phyloP scores from a whole-genome alignment of 2,329 filamentous ascomycete genomes.

The Orbilia javanica region DNA sequence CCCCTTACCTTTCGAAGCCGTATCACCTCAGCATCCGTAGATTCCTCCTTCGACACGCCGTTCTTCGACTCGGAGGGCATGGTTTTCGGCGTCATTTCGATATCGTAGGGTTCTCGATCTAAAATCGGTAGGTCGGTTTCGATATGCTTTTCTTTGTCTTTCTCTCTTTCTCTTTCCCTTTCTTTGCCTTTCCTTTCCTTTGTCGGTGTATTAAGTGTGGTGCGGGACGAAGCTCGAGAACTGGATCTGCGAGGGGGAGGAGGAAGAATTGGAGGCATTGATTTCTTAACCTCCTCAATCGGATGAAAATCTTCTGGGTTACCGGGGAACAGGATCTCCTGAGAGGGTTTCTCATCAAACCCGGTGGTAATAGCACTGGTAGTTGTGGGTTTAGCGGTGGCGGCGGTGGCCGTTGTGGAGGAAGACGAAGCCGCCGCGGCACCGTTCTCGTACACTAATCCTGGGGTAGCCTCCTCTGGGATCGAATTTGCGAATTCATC shows the following conservation, averaged over 20 bases:
- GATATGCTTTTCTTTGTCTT: constrained; percentile 22
- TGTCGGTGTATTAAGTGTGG: constrained; percentile 6
- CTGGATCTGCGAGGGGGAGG: constrained; percentile 56
- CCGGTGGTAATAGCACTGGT: constrained; percentile 10
- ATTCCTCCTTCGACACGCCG: constrained; percentile 21
- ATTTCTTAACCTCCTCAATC: constrained; percentile 41
- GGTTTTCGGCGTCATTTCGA: constrained; percentile 28
- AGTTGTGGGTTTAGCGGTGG: neutral
- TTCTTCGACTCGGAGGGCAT: constrained; percentile 48
- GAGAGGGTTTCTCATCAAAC: constrained; percentile 55
- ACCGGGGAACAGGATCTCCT: constrained; percentile 53
- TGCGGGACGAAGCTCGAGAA: constrained; percentile 42
- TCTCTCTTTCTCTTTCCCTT: constrained; percentile 24
- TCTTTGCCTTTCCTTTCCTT: constrained; percentile 46
- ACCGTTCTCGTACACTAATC: constrained; percentile 39
- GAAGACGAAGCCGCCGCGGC: constrained; percentile 24
- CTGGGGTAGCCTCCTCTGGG: constrained; percentile 54
- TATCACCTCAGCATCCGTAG: constrained; percentile 45
- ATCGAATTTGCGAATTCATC: constrained; percentile 57
- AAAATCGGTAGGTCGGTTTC: constrained; percentile 47
- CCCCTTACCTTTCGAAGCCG: constrained; percentile 47
- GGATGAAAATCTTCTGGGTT: constrained; percentile 56
- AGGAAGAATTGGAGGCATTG: constrained; percentile 39
- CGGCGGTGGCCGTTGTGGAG: constrained; percentile 18
- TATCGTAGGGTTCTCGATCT: constrained; percentile 46